phyloP scores from a whole-genome alignment of 1,284 basidiomycete genomes.

The Lentinus polychrous region DNA sequence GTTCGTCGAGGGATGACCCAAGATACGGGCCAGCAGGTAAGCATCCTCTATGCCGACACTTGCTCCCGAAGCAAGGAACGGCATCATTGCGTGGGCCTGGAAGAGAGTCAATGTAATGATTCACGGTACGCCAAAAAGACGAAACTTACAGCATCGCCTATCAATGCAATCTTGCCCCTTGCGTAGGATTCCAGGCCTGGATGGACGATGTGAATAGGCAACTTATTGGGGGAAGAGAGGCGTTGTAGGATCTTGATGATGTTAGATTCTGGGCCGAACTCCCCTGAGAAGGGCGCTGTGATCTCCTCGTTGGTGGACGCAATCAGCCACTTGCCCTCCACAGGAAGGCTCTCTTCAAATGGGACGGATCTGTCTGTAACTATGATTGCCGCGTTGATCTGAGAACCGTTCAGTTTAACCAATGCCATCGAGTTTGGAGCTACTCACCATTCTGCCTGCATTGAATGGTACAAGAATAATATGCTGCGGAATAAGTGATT shows the following conservation, averaged over 20 bases:
- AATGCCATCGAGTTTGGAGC: not conserved
- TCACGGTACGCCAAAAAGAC: not conserved
- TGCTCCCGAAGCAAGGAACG: constrained; percentile 53
- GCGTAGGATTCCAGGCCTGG: constrained; percentile 43
- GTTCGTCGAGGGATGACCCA: constrained; percentile 36
- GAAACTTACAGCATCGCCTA: constrained; percentile 50
- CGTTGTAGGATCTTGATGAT: not conserved
- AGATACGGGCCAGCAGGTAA: constrained; percentile 40
- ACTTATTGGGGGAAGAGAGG: too few relatives aligned
- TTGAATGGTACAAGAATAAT: constrained; percentile 51
- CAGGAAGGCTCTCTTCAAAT: constrained; percentile 30
- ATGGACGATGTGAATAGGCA: constrained; percentile 47
- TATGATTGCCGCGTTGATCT: constrained; percentile 52
- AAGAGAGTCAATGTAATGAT: not conserved
- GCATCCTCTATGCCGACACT: constrained; percentile 60
- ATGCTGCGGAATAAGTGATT: constrained; percentile 34
- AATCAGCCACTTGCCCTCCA: too few relatives aligned
- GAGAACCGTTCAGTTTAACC: not conserved
- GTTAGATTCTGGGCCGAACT: not conserved
- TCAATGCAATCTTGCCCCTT: constrained; percentile 40
- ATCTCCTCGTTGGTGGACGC: too few relatives aligned
- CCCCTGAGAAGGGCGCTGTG: too few relatives aligned
- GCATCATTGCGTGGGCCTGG: constrained; percentile 55
- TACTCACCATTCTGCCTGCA: constrained; percentile 29
- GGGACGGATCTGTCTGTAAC: constrained; percentile 15